Evolutionary conservation across 2,329 filamentous ascomycete genomes (phyloP).

Genomic region (Ampelomyces quisqualis): DNA sequence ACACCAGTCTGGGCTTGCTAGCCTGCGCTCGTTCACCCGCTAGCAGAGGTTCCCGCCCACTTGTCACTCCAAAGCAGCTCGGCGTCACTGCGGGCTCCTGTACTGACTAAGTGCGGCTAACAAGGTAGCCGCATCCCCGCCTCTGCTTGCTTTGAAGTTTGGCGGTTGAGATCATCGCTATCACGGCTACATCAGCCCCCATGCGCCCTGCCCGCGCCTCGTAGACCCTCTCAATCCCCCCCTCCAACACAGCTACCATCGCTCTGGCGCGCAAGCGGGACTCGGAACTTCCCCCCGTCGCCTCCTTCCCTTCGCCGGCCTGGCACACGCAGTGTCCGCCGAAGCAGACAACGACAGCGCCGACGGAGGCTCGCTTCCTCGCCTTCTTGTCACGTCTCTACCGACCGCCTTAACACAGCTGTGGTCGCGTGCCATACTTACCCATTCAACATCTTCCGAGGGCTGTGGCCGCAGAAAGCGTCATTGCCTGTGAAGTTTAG

Average conservation of each 20-base stretch:
- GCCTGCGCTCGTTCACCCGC: constrained; percentile 14
- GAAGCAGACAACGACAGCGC: constrained; percentile 41
- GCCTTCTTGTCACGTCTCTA: constrained; percentile 49
- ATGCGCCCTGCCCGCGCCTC: constrained; percentile 7
- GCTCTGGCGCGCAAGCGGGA: constrained; percentile 44
- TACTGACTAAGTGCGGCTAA: constrained; percentile 29
- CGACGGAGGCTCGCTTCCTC: constrained; percentile 49
- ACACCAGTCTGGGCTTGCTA: constrained; percentile 17
- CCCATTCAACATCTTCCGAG: constrained; percentile 5
- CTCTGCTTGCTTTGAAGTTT: constrained; percentile 23
- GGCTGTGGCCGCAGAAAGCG: constrained; percentile 18
- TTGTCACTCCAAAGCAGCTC: constrained; percentile 14
- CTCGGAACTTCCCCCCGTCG: constrained; percentile 37
- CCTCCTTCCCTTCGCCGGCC: constrained; percentile 32
- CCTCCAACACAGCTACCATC: constrained; percentile 24
- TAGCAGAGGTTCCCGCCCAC: constrained; percentile 21
- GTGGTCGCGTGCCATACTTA: constrained; percentile 12
- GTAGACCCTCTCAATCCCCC: constrained; percentile 9
- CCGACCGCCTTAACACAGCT: constrained; percentile 47
- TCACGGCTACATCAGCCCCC: constrained; percentile 17
- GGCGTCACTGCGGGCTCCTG: constrained; percentile 21
- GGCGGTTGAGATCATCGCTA: constrained; percentile 28
- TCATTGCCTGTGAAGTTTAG: constrained; percentile 14
- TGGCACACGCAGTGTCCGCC: constrained; percentile 31
- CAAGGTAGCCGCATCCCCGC: constrained; percentile 27